Percentiles rank a stretch among this genome's conserved stretches.
Evolutionary conservation across 768 basidiomycete genomes (phyloP).

Genomic region (Psilocybe sp.): DNA sequence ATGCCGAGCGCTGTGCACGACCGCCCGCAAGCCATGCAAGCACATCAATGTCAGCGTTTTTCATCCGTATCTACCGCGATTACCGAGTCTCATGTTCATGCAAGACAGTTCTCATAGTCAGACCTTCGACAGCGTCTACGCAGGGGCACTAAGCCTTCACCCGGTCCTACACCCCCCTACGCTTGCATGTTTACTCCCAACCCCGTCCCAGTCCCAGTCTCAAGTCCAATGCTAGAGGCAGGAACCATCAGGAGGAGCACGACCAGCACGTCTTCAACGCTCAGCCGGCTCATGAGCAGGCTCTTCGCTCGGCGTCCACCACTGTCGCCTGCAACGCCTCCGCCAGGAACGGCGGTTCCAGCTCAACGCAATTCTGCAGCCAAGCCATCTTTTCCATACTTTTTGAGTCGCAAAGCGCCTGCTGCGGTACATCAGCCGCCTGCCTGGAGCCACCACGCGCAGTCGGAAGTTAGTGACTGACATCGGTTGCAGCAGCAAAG

Average conservation of each 20-base stretch:
- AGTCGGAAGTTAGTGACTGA: conserved; percentile 16
- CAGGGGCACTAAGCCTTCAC: not conserved
- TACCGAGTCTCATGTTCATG: conserved; percentile 36
- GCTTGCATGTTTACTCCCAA: conserved; percentile 47
- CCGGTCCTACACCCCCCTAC: conserved; percentile 56
- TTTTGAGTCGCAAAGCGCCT: conserved; percentile 35
- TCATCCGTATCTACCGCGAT: conserved; percentile 37
- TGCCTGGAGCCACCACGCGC: conserved; percentile 27
- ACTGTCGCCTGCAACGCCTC: conserved; percentile 35
- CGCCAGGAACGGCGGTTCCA: conserved; percentile 29
- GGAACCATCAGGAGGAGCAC: not conserved
- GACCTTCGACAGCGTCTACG: conserved; percentile 5
- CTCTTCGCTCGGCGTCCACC: conserved; percentile 51
- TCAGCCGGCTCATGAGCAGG: conserved; percentile 41
- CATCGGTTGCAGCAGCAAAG: conserved; percentile 10
- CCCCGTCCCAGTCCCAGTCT: conserved; percentile 56
- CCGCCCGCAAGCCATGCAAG: conserved; percentile 25
- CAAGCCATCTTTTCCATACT: conserved; percentile 30
- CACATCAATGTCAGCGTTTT: conserved; percentile 42
- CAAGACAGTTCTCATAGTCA: conserved; percentile 29
- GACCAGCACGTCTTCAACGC: conserved; percentile 13
- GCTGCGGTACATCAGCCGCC: conserved; percentile 31
- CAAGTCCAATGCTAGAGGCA: conserved; percentile 16
- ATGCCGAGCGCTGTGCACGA: conserved; percentile 27
- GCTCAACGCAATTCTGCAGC: conserved; percentile 21